Base-by-base conservation (phyloP, 2,329 filamentous ascomycete genomes). In the Xylogone sp. region DNA sequence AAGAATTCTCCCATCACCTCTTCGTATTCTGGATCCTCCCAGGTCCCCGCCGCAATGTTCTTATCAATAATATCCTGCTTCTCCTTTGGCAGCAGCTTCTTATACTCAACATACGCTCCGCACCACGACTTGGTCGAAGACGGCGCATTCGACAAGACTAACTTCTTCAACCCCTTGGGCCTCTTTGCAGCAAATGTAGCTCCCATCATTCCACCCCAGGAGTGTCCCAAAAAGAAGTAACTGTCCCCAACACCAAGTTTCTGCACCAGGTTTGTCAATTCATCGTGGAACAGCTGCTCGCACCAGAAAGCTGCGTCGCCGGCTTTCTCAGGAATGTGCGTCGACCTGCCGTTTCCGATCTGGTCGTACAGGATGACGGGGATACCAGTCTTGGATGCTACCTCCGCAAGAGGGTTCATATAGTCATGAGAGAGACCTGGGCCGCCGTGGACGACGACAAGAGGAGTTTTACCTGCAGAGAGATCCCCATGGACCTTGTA, bases 311-410 rank as follows among this genome's bases (percentile, higher is more conserved):
- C 50, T 3, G 51, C 48, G 46, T 78, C 73, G 19, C 72, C 71
- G 7, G 62, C 62, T 53, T 72, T 76, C 21, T 77, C 71, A 0
- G 59, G 69, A 7, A 80, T 66, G 50, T 73, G 76, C 0, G 77
- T 81, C 2, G 71, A 76, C 4, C 58, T 57, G 2, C 75, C 78
- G 55, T 70, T 73, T 20, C 78, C 78, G 46, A 81, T 68, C 51
- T 81, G 78, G 57, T 82, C 78, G 62, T 81, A 81, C 59, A 79
- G 71, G 29, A 81, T 61, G 1, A 81, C 62, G 0, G 78, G 75
- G 3, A 71, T 68, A 27, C 59, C 60, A 55, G 69, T 3, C 24
- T 24, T 34, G 45, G 34, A 18, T 0, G 48, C 43, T 1, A 57
- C 46, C 34, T 18, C 12, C 34, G 8, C 8, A 16, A 39, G 6